Conservation (phyloP, 2,329 filamentous ascomycete genomes). For the Cadophora sp. region DNA sequence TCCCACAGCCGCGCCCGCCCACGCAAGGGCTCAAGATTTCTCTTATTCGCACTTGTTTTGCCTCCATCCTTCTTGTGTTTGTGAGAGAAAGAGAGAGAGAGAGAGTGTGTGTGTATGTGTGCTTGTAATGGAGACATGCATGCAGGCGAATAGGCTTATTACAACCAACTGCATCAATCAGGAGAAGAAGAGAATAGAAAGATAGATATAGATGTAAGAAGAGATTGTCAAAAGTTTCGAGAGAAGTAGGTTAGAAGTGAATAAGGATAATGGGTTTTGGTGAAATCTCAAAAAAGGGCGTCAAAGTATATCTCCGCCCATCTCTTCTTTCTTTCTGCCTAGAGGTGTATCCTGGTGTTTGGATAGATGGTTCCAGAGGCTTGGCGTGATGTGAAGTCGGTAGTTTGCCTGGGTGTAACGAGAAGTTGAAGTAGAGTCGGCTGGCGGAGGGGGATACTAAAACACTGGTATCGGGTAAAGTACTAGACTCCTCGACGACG, state of each 20-base stretch:
- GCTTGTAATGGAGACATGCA: too few relatives aligned
- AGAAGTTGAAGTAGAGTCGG: background rate
- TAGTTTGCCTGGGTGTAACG: background rate
- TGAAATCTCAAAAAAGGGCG: background rate
- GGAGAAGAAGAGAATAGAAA: slow-evolving; percentile 13
- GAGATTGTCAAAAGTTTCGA: background rate
- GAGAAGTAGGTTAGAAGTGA: background rate
- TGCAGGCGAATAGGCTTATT: slow-evolving; percentile 12
- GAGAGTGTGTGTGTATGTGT: background rate
- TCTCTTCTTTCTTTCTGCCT: background rate
- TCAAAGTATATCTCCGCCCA: background rate
- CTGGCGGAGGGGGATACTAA: too few relatives aligned
- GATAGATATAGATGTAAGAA: background rate
- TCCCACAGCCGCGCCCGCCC: too few relatives aligned
- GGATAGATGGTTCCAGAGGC: too few relatives aligned
- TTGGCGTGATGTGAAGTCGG: background rate
- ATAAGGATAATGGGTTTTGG: background rate
- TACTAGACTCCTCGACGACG: slow-evolving; percentile 10
- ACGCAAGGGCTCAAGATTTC: background rate
- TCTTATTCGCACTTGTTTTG: slow-evolving; percentile 2
- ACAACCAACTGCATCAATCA: slow-evolving; percentile 20
- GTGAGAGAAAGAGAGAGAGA: background rate
- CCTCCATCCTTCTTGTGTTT: background rate
- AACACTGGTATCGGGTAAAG: background rate
- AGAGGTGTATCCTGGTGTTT: background rate